Evolutionary conservation across 75 land plant species (phyloP), one percentile per base, ranked within the genome.

Genomic region (Picea sitchensis): DNA sequence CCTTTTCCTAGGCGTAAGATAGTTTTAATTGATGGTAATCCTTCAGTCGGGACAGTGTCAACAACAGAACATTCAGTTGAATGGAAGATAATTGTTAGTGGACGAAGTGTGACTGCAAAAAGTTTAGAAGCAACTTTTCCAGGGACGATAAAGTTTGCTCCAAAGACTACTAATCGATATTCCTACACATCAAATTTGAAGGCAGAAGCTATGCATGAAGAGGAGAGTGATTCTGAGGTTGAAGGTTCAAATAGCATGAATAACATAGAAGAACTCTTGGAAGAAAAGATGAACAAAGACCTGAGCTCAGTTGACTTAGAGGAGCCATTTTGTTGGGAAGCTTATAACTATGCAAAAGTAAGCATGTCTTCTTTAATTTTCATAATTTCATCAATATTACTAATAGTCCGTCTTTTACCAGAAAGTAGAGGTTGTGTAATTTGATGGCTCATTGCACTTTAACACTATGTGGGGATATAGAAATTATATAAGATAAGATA

Each of bases 271-370:
- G 98, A 92, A 5, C 78, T 75, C 26, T 80, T 93, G 54, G 80
- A 84, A 85, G 88, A 86, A 78, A 89, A 83, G 84, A 91, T 89
- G 95, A 91, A 80, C 75, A 90, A 91, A 83, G 95, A 84, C 63
- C 84, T 90, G 59, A 84, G 81, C 74, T 75, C 98, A 65, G 96
- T 88, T 58, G 95, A 95, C 34, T 79, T 93, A 78, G 98, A 95
- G 79, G 98, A 98, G 80, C 98, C 99, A 47, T 88, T 98, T 78
- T 91, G 93, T 81, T 95, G 99, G 99, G 94, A 95, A 76, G 98
- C 99, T 51, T 95, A 98, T 80, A 87, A 92, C 79, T 98, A 93
- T 79, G 99, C 99, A 1, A 98, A 90, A 78, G 98, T 94, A 88
- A 72, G 81, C 56, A 30, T 18, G 56, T 9, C 56, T 47, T 47